Evolutionary conservation across 2,329 filamentous ascomycete species (phyloP).

Genomic region (Fusarium pseudocircinatum): DNA sequence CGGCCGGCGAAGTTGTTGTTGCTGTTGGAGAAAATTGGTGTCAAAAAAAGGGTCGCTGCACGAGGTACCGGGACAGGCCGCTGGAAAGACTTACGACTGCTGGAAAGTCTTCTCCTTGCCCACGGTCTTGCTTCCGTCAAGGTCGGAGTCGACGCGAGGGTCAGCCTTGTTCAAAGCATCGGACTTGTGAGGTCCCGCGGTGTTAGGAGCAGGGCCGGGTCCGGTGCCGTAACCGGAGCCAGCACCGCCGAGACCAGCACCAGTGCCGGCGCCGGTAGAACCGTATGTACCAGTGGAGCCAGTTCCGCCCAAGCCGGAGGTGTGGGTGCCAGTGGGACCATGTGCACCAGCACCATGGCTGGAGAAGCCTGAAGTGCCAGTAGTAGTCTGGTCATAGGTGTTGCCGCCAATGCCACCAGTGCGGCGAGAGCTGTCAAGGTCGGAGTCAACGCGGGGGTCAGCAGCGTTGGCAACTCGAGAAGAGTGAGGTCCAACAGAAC

Average conservation of each 20-base stretch:
- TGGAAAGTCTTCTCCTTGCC: conserved; percentile 62
- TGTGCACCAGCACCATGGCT: conserved; percentile 23
- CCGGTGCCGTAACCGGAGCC: conserved; percentile 47
- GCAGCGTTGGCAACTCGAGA: background rate
- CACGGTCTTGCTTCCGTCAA: conserved; percentile 55
- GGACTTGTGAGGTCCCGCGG: conserved; percentile 55
- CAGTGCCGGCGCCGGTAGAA: conserved; percentile 11
- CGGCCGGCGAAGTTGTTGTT: conserved; percentile 35
- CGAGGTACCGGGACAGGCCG: background rate
- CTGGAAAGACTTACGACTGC: conserved; percentile 48
- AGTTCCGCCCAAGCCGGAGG: background rate
- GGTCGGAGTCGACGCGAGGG: conserved; percentile 63
- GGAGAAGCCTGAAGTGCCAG: conserved; percentile 20
- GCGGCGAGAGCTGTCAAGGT: background rate
- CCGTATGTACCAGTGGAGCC: conserved; percentile 2
- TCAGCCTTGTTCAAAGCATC: conserved; percentile 44
- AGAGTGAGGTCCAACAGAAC: background rate
- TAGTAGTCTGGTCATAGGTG: conserved; percentile 27
- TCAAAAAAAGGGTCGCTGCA: conserved; percentile 18
- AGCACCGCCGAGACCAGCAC: conserved; percentile 13
- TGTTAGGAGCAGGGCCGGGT: conserved; percentile 43
- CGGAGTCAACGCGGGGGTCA: background rate
- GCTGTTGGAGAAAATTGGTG: conserved; percentile 19
- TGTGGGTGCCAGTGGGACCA: conserved; percentile 8
- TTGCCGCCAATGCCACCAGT: background rate